A percentile compares a stretch with the other conserved stretches of the same genome.
phyloP scores from a whole-genome alignment of 768 basidiomycete genomes.

The Hericium erinaceus region DNA sequence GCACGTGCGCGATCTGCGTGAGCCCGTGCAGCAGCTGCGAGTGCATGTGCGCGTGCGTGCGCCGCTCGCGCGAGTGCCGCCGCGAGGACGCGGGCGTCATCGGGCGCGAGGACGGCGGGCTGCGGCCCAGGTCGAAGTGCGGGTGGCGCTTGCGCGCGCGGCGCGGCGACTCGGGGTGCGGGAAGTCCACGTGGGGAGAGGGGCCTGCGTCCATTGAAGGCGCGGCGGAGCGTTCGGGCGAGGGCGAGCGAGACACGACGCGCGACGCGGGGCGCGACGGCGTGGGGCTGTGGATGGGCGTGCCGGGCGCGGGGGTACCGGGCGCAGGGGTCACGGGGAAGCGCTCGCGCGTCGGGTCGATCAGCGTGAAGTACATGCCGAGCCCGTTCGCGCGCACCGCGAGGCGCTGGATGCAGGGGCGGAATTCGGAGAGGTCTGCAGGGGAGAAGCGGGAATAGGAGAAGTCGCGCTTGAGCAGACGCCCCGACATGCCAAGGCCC shows the following conservation, averaged over 20 bases:
- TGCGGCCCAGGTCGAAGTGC: conserved; percentile 5
- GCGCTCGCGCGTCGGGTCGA: conserved; percentile 50
- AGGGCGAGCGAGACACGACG: not conserved
- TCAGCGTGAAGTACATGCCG: conserved; percentile 49
- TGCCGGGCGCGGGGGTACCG: conserved; percentile 2
- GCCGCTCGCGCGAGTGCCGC: not conserved
- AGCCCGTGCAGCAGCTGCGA: conserved; percentile 11
- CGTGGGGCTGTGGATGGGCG: conserved; percentile 4
- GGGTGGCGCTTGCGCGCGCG: conserved; percentile 3
- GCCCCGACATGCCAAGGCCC: conserved; percentile 40
- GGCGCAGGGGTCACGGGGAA: conserved; percentile 25
- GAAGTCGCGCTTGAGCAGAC: conserved; percentile 50
- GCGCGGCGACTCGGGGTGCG: conserved; percentile 1
- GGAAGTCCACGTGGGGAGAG: conserved; percentile 21
- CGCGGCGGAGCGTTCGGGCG: conserved; percentile 7
- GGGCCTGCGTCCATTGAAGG: conserved; percentile 29
- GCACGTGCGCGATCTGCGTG: not conserved
- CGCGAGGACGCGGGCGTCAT: not conserved
- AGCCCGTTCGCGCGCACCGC: conserved; percentile 54
- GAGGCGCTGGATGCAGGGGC: conserved; percentile 39
- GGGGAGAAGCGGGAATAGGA: conserved; percentile 53
- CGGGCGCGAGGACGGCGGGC: not conserved
- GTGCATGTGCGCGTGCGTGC: conserved; percentile 4
- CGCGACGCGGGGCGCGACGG: conserved; percentile 3
- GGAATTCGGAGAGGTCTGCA: conserved; percentile 42